Evolutionary conservation across 164 flowering plant genomes (phyloP), one percentile per base, ranked within the genome.

Genomic region (Echeveria elegans): DNA sequence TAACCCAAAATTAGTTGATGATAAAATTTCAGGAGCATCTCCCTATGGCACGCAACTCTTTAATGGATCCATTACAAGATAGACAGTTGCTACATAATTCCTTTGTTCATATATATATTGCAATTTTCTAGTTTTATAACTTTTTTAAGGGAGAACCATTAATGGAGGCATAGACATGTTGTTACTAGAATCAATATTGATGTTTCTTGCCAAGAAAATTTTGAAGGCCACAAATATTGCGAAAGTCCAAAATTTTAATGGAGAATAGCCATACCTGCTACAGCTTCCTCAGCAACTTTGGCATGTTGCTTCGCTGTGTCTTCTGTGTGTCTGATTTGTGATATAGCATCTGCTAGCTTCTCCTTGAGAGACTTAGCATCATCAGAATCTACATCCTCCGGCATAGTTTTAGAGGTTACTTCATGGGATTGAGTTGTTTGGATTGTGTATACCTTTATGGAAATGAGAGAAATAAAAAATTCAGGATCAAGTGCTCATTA

Each of bases 351-450:
- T 36, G 89, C 82, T 67, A 93, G 74, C 68, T 81, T 88, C 73
- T 86, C 86, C 50, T 73, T 77, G 41, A 87, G 72, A 70, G 63
- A 70, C 78, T 75, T 83, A 63, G 79, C 72, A 34, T 34, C 73
- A 31, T 83, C 87, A 38, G 58, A 72, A 41, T 80, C 90, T 71
- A 78, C 86, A 52, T 74, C 77, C 15, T 19, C 65, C 2, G 66
- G 19, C 48, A 74, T 48, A 58, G 80, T 72, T 76, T 83, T 90
- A 4, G 89, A 86, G 9, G 85, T 82, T 74, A 86, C 82, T 72
- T 92, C 98, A 18, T 86, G 94, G 21, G 90, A 93, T 74, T 82
- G 96, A 73, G 79, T 36, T 67, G 65, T 78, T 30, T 84, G 80
- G 70, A 66, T 74, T 67, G 85, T 79, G 67, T 75, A 81, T 65